Evolutionary conservation across 441 rosid species (phyloP), one percentile per base, ranked within the genome.

Genomic region (Metrosideros polymorpha): DNA sequence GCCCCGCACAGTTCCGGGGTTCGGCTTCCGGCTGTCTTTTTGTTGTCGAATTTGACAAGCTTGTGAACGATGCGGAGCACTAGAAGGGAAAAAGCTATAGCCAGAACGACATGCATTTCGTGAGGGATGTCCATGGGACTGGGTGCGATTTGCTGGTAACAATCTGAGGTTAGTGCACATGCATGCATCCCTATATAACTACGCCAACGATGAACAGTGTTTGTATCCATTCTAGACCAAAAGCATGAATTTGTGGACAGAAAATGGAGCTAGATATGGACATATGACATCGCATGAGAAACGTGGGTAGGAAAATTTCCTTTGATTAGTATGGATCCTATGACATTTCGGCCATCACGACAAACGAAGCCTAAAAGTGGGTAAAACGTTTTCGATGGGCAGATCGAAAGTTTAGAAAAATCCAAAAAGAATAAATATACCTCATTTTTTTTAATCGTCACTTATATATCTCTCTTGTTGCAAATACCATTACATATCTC

Each of bases 1-100:
- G 94, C 89, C 13, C 94, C 92, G 2, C 79, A 9, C 83, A 94
- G 94, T 84, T 94, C 93, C 4, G 95, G 98, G 35, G 86, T 66
- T 19, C 4, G 12, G 47, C 79, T 66, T 35, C 79, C 79, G 27
- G 83, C 1, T 52, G 22, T 50, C 50, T 71, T 52, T n/a, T 25
- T 53, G 12, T 77, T 17, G 7, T 10, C 27, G 55, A 24, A 52
- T 32, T 55, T 63, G 49, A 29, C 61, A 29, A 76, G 29, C 24
- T 75, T 42, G 13, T 22, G 51, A 52, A 75, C 25, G 17, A 71
- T 39, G 50, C 45, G 25, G 45, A 85, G 66, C 55, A 35, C 43
- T n/a, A 75, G 24, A 35, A 45, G 25, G 29, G 76, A 29, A 29
- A 42, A 63, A 25, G 52, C 32, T 51, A 52, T 1, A 66, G 79